These are phyloP conservation scores for Multifurca ochricompacta DNA, from an alignment of 768 basidiomycete species.

Conservation along the genomic window DNA sequence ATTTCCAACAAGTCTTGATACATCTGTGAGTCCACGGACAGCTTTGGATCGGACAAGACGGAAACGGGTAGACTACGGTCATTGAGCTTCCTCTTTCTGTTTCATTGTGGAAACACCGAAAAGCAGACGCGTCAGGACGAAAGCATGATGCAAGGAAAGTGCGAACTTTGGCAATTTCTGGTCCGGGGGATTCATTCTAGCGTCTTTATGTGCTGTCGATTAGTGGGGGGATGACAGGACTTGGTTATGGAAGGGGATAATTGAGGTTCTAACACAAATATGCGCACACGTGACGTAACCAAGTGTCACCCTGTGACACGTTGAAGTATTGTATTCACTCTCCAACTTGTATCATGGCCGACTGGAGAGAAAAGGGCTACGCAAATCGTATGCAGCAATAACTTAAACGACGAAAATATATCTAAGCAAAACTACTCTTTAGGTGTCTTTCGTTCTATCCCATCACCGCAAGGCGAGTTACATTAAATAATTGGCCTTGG, in stretches of 20 bases:
- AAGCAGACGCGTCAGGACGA: conserved; percentile 1
- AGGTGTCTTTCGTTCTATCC: conserved; percentile 25
- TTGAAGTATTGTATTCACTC: not conserved
- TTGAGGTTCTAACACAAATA: not conserved
- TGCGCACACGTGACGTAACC: not conserved
- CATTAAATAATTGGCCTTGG: not conserved
- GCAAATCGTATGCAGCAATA: not conserved
- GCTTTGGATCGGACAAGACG: conserved; percentile 64
- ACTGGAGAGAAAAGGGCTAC: conserved; percentile 4
- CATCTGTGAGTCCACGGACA: conserved; percentile 76
- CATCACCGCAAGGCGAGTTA: conserved; percentile 31
- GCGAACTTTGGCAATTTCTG: conserved; percentile 32
- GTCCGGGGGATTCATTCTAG: conserved; percentile 19
- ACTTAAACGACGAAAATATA: not conserved
- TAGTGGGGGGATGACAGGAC: not conserved
- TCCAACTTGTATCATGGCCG: not conserved
- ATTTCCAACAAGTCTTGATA: conserved; percentile 81
- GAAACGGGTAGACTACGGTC: conserved; percentile 75
- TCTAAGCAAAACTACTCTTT: not conserved
- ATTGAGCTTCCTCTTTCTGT: conserved; percentile 68
- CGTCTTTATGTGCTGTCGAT: not conserved
- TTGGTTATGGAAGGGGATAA: not conserved
- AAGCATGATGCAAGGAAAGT: not conserved
- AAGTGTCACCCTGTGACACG: conserved; percentile 1
- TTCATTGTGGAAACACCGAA: not conserved